phyloP scores from a whole-genome alignment of 129 eudicot genomes.

The Apium graveolens region DNA sequence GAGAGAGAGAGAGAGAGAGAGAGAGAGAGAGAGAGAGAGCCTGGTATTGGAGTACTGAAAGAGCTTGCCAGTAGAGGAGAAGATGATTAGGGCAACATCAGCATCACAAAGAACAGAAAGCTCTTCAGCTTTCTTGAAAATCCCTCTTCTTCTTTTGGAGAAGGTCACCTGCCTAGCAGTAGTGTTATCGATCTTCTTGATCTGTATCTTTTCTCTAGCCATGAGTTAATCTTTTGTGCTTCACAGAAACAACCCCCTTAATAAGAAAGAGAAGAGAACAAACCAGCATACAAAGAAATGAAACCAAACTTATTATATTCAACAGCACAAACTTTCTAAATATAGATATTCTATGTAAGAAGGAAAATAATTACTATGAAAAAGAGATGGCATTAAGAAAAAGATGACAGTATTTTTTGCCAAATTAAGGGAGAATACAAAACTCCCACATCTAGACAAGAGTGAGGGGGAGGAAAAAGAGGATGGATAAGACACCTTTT shows the following conservation, averaged over 20 bases:
- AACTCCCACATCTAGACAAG: conserved; percentile 1
- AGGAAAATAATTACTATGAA: not conserved
- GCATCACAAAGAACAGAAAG: conserved; percentile 16
- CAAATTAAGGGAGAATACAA: not conserved
- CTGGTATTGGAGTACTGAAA: conserved; percentile 13
- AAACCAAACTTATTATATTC: not conserved
- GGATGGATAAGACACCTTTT: not conserved
- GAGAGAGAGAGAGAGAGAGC: not conserved
- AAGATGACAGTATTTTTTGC: not conserved
- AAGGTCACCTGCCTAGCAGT: conserved; percentile 16
- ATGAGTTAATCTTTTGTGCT: not conserved
- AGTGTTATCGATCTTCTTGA: conserved; percentile 13
- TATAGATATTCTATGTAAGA: not conserved
- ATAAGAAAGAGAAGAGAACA: not conserved
- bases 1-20: not conserved
- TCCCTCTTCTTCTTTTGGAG: conserved; percentile 12
- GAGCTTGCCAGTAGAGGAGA: conserved; percentile 14
- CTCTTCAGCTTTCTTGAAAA: conserved; percentile 16
- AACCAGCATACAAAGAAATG: conserved; percentile 1
- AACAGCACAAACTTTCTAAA: not conserved
- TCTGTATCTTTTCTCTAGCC: conserved; percentile 11
- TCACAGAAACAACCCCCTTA: not conserved
- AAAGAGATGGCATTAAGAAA: not conserved
- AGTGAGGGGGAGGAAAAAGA: not conserved
- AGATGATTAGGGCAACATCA: conserved; percentile 15